Conservation (phyloP, 805 yeast genomes). For the Lachancea quebecensis region DNA sequence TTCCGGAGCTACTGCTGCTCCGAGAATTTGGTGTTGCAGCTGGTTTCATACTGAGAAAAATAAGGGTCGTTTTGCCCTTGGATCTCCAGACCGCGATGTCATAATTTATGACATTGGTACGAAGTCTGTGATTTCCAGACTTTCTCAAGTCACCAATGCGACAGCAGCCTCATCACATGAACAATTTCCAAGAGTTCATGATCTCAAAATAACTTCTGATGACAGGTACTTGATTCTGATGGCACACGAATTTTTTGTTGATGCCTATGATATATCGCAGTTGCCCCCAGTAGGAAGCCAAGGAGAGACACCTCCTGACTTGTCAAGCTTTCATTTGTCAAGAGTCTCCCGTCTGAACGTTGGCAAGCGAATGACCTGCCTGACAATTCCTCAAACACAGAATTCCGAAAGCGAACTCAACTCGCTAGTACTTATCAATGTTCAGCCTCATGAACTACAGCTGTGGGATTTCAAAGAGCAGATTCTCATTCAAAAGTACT, state of each 20-base stretch:
- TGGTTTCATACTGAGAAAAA: constrained; percentile 51
- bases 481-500: constrained; percentile 51
- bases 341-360: constrained; percentile 41
- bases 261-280: constrained; percentile 46
- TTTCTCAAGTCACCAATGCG: constrained; percentile 22
- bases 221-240: constrained; percentile 57
- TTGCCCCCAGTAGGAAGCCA: constrained; percentile 15
- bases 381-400: constrained; percentile 41
- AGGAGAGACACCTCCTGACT: constrained; percentile 1
- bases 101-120: constrained; percentile 37
- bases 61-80: constrained; percentile 49
- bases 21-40: constrained; percentile 52
- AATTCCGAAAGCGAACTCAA: constrained; percentile 5
- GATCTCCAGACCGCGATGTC: constrained; percentile 69
- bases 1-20: constrained; percentile 12
- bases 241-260: constrained; percentile 54
- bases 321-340: constrained; percentile 22
- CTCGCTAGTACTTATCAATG: constrained; percentile 48
- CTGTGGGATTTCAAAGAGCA: constrained; percentile 68
- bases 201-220: constrained; percentile 58
- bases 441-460: constrained; percentile 70
- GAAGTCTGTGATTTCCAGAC: constrained; percentile 20
- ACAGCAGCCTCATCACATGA: constrained; percentile 23
- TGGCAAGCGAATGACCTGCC: constrained; percentile 56
- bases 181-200: constrained; percentile 51